Percentiles rank a stretch among this genome's conserved stretches.
These are phyloP conservation scores for Calonectria crousiana DNA, from an alignment of 2,329 filamentous ascomycete species.

Conservation along the genomic window DNA sequence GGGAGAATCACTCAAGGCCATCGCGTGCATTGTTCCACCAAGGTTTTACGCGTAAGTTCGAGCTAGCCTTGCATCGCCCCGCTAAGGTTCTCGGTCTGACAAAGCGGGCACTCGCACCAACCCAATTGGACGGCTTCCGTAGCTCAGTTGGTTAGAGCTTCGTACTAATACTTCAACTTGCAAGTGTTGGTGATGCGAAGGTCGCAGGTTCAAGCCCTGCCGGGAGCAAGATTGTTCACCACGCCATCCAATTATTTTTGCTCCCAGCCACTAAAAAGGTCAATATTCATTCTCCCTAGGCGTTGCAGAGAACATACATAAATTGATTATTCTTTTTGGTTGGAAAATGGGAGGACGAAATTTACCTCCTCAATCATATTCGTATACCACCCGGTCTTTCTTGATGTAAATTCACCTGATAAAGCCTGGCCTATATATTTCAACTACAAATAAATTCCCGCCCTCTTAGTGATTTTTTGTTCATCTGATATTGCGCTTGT, in stretches of 20 bases:
- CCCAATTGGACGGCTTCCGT: not conserved
- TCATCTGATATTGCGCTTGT: too few relatives aligned
- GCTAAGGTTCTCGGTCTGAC: not conserved
- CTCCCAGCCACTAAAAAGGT: not conserved
- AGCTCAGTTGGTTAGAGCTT: conserved; percentile 13
- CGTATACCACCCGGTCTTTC: too few relatives aligned
- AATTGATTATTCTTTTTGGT: too few relatives aligned
- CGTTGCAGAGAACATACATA: too few relatives aligned
- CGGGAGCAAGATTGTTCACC: not conserved
- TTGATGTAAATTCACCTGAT: not conserved
- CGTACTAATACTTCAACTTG: conserved; percentile 8
- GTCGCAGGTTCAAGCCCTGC: conserved; percentile 12
- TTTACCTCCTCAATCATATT: too few relatives aligned
- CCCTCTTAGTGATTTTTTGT: too few relatives aligned
- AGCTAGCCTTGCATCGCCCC: not conserved
- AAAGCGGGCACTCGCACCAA: not conserved
- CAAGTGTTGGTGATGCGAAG: conserved; percentile 6
- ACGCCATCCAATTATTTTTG: conserved; percentile 1
- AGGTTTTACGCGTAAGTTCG: not conserved
- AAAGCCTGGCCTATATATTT: too few relatives aligned
- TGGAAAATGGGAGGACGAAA: too few relatives aligned
- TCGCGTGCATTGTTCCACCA: not conserved
- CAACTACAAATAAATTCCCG: too few relatives aligned
- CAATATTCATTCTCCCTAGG: too few relatives aligned
- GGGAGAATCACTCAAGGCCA: too few relatives aligned